Evolutionary conservation across 176 grass and related monocot genomes (phyloP).

Genomic region (Phyllostachys edulis): DNA sequence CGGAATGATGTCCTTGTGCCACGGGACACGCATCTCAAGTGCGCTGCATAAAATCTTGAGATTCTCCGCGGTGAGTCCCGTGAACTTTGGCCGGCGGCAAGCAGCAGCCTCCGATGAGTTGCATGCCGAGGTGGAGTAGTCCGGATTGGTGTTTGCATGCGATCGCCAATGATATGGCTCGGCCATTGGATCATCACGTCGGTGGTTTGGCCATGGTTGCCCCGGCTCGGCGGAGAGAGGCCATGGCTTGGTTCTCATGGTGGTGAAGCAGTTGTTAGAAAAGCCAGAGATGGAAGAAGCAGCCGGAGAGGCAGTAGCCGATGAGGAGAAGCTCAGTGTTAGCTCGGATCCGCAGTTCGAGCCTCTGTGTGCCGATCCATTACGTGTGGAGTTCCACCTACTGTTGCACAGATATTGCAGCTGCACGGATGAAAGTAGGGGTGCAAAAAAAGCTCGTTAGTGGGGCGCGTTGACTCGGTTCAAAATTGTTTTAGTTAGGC

Average conservation of each 20-base stretch:
- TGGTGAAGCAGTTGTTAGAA: slow-evolving; percentile 23
- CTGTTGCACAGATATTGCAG: slow-evolving; percentile 37
- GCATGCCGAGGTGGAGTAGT: slow-evolving; percentile 27
- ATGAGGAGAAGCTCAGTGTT: slow-evolving; percentile 63
- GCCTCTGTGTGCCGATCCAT: slow-evolving; percentile 11
- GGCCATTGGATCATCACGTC: background rate
- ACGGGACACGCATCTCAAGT: slow-evolving; percentile 45
- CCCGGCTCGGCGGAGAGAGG: background rate
- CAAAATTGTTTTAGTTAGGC: no score
- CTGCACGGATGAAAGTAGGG: slow-evolving; percentile 31
- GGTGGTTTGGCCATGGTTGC: slow-evolving; percentile 21
- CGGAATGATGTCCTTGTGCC: slow-evolving; percentile 43
- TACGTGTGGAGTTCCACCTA: background rate
- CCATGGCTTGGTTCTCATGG: slow-evolving; percentile 31
- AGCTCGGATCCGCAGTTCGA: slow-evolving; percentile 51
- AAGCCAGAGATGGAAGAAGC: slow-evolving; percentile 38
- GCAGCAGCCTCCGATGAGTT: slow-evolving; percentile 23
- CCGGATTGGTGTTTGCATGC: slow-evolving; percentile 23
- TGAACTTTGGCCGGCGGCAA: slow-evolving; percentile 46
- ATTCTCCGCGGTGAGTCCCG: slow-evolving; percentile 71
- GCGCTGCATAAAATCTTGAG: slow-evolving; percentile 55
- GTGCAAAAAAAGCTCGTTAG: no score
- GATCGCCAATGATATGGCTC: background rate
- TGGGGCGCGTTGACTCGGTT: no score
- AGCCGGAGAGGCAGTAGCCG: slow-evolving; percentile 7